A percentile compares a stretch with the other conserved stretches of the same genome.
phyloP scores from a whole-genome alignment of 768 basidiomycete species.

The Rhodocollybia butyracea region DNA sequence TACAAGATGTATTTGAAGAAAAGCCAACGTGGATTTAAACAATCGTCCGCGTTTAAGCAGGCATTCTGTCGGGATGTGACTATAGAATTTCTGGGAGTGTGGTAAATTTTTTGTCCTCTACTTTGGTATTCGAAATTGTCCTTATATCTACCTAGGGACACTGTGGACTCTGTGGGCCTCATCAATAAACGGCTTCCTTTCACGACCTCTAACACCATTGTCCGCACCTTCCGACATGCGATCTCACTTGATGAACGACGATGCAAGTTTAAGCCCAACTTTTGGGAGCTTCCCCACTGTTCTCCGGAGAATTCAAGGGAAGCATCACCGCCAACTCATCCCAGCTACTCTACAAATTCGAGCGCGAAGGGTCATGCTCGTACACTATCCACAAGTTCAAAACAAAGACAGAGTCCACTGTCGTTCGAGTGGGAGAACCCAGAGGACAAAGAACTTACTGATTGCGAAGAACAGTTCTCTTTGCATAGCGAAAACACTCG shows the following conservation, averaged over 20 bases:
- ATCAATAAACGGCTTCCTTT: conserved; percentile 47
- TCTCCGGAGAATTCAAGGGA: not conserved
- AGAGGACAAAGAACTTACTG: too few relatives aligned
- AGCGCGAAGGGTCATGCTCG: not conserved
- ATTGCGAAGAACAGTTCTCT: conserved; percentile 7
- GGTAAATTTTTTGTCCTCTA: conserved; percentile 27
- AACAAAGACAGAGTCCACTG: not conserved
- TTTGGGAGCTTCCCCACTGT: conserved; percentile 16
- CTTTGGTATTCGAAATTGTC: not conserved
- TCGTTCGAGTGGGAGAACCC: not conserved
- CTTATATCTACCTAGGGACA: conserved; percentile 38
- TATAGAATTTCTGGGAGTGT: conserved; percentile 51
- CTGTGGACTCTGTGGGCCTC: conserved; percentile 52
- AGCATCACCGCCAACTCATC: not conserved
- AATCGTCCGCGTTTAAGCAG: conserved; percentile 43
- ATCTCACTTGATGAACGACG: conserved; percentile 31
- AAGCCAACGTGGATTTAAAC: conserved; percentile 40
- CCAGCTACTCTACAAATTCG: not conserved
- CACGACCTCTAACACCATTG: conserved; percentile 42
- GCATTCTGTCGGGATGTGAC: conserved; percentile 45
- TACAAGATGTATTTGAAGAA: conserved; percentile 50
- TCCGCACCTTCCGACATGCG: conserved; percentile 35
- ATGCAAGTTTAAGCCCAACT: conserved; percentile 23
- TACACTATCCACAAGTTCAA: not conserved
- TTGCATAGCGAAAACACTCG: not conserved